Conservation (phyloP, 768 basidiomycete genomes). For the Flagelloscypha sp. region DNA sequence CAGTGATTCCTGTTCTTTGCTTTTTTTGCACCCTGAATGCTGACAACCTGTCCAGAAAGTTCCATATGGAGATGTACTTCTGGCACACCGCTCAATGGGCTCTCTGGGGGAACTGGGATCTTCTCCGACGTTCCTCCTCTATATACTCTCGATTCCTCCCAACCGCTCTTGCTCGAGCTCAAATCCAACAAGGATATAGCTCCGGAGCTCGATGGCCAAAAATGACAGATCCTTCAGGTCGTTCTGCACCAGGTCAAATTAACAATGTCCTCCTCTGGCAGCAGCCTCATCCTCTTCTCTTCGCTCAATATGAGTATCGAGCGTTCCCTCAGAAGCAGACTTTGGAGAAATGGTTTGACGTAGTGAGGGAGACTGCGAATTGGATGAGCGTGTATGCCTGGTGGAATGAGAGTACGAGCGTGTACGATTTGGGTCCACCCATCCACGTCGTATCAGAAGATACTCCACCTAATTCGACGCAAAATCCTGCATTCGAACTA, state of each 20-base stretch:
- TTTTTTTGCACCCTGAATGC: background rate
- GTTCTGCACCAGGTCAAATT: conserved; percentile 50
- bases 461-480: conserved; percentile 44
- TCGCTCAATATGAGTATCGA: conserved; percentile 51
- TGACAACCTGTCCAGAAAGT: conserved; percentile 32
- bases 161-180: conserved; percentile 37
- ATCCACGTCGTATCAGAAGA: conserved; percentile 51
- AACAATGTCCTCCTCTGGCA: conserved; percentile 60
- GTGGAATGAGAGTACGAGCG: conserved; percentile 36
- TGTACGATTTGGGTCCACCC: conserved; percentile 53
- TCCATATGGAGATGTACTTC: conserved; percentile 56
- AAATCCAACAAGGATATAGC: conserved; percentile 43
- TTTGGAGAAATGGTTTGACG: conserved; percentile 40
- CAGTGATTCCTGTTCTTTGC: conserved; percentile 6
- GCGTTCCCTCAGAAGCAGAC: conserved; percentile 30
- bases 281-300: conserved; percentile 51
- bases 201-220: conserved; percentile 57
- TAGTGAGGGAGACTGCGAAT: conserved; percentile 46
- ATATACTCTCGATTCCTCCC: conserved; percentile 42
- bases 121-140: conserved; percentile 35
- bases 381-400: conserved; percentile 55
- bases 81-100: conserved; percentile 56
- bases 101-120: conserved; percentile 52
- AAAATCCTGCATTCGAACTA: conserved; percentile 51
- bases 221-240: conserved; percentile 54